phyloP scores from a whole-genome alignment of 2,329 filamentous ascomycete species.

The Hawksworthiomyces lignivorus region DNA sequence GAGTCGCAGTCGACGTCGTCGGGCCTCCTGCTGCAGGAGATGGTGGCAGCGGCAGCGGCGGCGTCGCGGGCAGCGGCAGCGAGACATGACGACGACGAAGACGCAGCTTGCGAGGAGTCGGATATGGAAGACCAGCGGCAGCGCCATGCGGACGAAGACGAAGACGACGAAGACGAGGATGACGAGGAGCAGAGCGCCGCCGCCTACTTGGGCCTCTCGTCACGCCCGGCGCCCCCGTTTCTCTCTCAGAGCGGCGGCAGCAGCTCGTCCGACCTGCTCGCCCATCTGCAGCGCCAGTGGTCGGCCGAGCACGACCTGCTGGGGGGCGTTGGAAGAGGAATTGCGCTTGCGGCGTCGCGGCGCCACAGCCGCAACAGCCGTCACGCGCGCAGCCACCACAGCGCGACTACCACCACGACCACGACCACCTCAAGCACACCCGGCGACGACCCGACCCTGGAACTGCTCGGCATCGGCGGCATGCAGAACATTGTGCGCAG shows the following conservation, averaged over 20 bases:
- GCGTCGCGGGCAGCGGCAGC: too few relatives aligned
- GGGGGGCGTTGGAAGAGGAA: too few relatives aligned
- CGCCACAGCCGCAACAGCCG: too few relatives aligned
- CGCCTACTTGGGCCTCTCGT: conserved; percentile 15
- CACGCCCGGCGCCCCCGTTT: conserved; percentile 9
- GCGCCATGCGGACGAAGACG: conserved; percentile 28
- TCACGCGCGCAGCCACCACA: not conserved
- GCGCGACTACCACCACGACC: not conserved
- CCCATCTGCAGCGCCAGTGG: too few relatives aligned
- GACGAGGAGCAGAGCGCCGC: conserved; percentile 23
- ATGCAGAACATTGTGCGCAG: conserved; percentile 67
- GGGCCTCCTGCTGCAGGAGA: not conserved
- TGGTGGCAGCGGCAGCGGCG: too few relatives aligned
- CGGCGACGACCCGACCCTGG: conserved; percentile 24
- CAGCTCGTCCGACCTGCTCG: too few relatives aligned
- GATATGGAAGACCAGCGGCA: conserved; percentile 44
- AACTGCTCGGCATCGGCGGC: conserved; percentile 40
- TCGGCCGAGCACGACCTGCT: too few relatives aligned
- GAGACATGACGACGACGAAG: conserved; percentile 29
- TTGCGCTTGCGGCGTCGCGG: too few relatives aligned
- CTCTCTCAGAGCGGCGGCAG: too few relatives aligned
- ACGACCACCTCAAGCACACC: conserved; percentile 19
- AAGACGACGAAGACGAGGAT: conserved; percentile 40
- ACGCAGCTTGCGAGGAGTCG: conserved; percentile 47
- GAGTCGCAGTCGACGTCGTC: conserved; percentile 6